These are phyloP conservation scores for Candida andamanensis DNA, from an alignment of 805 yeast genomes.

Conservation along the genomic window DNA sequence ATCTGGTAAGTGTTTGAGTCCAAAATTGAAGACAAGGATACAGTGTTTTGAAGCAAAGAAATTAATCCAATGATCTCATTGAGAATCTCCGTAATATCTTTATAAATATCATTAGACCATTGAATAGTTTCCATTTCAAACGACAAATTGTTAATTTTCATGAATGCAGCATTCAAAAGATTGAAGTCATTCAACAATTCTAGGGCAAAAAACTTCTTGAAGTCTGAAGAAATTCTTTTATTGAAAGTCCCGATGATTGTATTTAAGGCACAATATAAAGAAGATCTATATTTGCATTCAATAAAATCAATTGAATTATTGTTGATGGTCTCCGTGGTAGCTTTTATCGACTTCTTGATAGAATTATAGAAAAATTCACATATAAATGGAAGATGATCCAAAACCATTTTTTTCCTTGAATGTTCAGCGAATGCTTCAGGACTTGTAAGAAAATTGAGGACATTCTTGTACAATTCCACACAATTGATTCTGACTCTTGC, in stretches of 20 bases:
- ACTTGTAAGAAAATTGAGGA: conserved; percentile 48
- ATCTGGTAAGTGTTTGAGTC: conserved; percentile 9
- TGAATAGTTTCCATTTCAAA: conserved; percentile 1
- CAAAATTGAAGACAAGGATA: conserved; percentile 15
- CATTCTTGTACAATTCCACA: conserved; percentile 47
- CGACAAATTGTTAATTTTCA: conserved; percentile 5
- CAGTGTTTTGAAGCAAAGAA: conserved; percentile 20
- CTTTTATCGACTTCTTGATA: conserved; percentile 12
- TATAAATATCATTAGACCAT: conserved; percentile 11
- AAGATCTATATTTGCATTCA: conserved; percentile 15
- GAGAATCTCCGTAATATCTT: conserved; percentile 5
- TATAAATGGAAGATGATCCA: conserved; percentile 17
- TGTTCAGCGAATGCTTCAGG: conserved; percentile 41
- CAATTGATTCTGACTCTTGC: conserved; percentile 30
- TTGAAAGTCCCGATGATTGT: conserved; percentile 24
- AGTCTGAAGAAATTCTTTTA: conserved; percentile 16
- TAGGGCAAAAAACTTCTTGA: conserved; percentile 12
- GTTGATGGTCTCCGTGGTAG: conserved; percentile 1
- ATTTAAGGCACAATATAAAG: conserved; percentile 23
- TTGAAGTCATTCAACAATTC: conserved; percentile 21
- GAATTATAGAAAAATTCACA: conserved; percentile 16
- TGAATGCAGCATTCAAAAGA: conserved; percentile 4
- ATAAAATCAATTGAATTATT: conserved; percentile 5
- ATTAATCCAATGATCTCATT: conserved; percentile 8
- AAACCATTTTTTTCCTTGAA: conserved; percentile 32